Evolutionary conservation across 257 asterid species (phyloP).

Genomic region (Petunia axillaris): DNA sequence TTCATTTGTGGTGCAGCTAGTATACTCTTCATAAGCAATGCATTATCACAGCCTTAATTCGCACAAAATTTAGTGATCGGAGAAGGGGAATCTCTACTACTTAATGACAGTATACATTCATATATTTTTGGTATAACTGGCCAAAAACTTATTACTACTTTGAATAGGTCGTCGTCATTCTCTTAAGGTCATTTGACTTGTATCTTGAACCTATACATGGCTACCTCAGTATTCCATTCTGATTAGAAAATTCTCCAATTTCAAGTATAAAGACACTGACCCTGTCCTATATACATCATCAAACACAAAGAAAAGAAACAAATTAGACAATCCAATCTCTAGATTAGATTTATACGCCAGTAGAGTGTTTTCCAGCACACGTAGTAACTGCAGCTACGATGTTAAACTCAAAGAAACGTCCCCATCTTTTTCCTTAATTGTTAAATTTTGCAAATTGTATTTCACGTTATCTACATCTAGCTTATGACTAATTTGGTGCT

Average conservation of each 20-base stretch:
- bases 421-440: not conserved
- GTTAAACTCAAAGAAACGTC: slow-evolving; percentile 1
- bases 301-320: not conserved
- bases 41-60: not conserved
- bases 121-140: too few relatives aligned
- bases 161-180: not conserved
- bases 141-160: not conserved
- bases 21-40: slow-evolving; percentile 14
- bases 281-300: not conserved
- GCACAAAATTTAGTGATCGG: not conserved
- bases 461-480: not conserved
- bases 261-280: not conserved
- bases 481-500: not conserved
- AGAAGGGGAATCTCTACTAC: slow-evolving; percentile 13
- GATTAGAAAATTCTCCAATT: not conserved
- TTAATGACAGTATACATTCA: not conserved
- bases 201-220: not conserved
- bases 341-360: not conserved
- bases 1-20: not conserved
- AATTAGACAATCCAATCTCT: not conserved
- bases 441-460: not conserved
- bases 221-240: slow-evolving; percentile 1
- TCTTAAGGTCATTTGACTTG: not conserved
- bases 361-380: not conserved
- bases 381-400: not conserved